Conservation (phyloP, 164 flowering plant species). For the Akebia trifoliata region DNA sequence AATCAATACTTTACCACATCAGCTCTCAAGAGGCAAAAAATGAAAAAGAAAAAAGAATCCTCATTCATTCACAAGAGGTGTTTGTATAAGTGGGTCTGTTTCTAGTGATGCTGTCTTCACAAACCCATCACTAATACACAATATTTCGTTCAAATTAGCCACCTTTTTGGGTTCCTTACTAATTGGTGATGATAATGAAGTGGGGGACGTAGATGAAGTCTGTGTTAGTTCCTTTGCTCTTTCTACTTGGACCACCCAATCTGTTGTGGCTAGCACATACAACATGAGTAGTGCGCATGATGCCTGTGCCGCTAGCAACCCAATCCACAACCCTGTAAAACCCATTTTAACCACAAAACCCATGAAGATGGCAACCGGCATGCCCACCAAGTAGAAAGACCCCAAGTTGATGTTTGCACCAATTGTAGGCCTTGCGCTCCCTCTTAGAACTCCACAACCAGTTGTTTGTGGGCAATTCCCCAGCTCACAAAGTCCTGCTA, state of each 20-base stretch:
- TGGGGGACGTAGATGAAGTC: constrained; percentile 4
- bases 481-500: constrained; percentile 85
- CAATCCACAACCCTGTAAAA: constrained; percentile 84
- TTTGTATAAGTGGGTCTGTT: constrained; percentile 52
- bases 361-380: constrained; percentile 79
- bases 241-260: constrained; percentile 64
- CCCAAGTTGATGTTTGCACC: constrained; percentile 94
- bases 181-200: constrained; percentile 7
- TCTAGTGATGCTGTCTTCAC: constrained; percentile 44
- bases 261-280: constrained; percentile 55
- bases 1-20: constrained; percentile 21
- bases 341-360: constrained; percentile 72
- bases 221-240: constrained; percentile 64
- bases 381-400: constrained; percentile 84
- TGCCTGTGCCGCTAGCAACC: constrained; percentile 85
- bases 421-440: constrained; percentile 74
- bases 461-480: constrained; percentile 98
- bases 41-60: constrained; percentile 2
- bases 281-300: constrained; percentile 79
- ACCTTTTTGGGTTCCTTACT: constrained; percentile 15
- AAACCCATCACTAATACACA: constrained; percentile 32
- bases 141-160: constrained; percentile 38
- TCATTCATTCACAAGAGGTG: constrained; percentile 19
- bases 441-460: constrained; percentile 88
- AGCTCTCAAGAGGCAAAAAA: constrained; percentile 6